Evolutionary conservation across 2,329 filamentous ascomycete genomes (phyloP), one percentile per base, ranked within the genome.

Genomic region (Fusarium sterilihyphosum): DNA sequence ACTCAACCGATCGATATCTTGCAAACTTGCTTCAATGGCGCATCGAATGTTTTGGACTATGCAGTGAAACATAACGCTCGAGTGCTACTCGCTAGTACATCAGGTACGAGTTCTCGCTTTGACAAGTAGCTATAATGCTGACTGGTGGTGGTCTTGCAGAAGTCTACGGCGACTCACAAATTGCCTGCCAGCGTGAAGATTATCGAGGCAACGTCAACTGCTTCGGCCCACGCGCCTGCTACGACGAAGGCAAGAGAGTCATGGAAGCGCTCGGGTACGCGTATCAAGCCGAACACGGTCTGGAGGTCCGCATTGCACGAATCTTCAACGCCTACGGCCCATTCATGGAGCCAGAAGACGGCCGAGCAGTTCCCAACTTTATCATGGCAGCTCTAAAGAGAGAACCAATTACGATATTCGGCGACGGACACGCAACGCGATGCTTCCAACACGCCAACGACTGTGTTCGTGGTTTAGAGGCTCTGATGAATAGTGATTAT

Each of bases 161-260:
- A 24, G 70, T 76, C 1, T 77, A 76, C 6, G 74, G 74, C 2
- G 74, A 76, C 8, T 46, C 74, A 1, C 65, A 77, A 29, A 47
- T 68, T 0, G 44, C 62, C 0, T 59, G 37, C 0, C 73, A 73
- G 40, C 20, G 67, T 9, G 74, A 83, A 71, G 74, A 67, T 0
- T 84, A 85, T 60, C 80, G 81, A 72, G 83, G 83, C 12, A 82
- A 85, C 44, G 83, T 84, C 24, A 85, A 84, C 60, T 81, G 81
- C 46, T 82, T 84, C 65, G 83, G 83, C 4, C 81, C 82, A 0
- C 79, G 83, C 3, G 78, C 83, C 3, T 85, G 83, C 70, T 85
- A 84, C 44, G 83, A 85, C 54, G 83, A 85, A 71, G 83, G 83
- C 6, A 85, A 85, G 61, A 77, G 83, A 22, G 81, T 81, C 5